Base-by-base conservation (phyloP, 345 rosid species). In the Eucalyptus marginata region DNA sequence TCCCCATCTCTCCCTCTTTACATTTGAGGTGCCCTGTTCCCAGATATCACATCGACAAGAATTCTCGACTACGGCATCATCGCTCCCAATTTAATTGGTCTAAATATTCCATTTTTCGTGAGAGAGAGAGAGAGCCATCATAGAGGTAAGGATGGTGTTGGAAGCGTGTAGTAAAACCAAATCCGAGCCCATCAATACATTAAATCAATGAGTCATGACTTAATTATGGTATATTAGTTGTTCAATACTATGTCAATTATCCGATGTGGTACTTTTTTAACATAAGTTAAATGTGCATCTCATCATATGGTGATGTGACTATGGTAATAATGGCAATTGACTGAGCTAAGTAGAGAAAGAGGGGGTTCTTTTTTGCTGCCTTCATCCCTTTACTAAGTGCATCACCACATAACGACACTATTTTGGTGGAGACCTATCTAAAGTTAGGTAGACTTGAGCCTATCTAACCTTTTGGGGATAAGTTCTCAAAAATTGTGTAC, bases 401-500 rank as follows among this genome's bases (percentile, higher is more conserved):
- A 0, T 64, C 76, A 2, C 76, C 76, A n/a, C 36, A 7, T 2
- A 8, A 15, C 36, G 0, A 64, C 11, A n/a, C 10, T 14, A n/a
- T n/a, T n/a, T 64, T n/a, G 36, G 10, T 64, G 76, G 18, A 62
- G 71, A n/a, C 20, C 20, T 2, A n/a, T 64, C 20, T 64, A n/a
- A 64, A 64, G 76, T n/a, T n/a, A 64, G 10, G 36, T 64, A 64
- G 71, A 62, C 71, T 13, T 29, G 18, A 5, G 33, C 71, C 36
- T 12, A 12, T 27, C 15, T 59, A 59, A 62, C 36, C 25, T 52
- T 18, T 52, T 52, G 58, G 0, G 58, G 25, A 52, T 20, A 52
- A 52, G 25, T 52, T 52, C 4, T 4, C 0, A 7, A 0, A 52
- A 52, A 10, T 7, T 52, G 10, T 18, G 24, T 1, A 0, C 0